Conservation (phyloP, 192 early-diverging fungal genomes). For the Rhizoclosmatium globosum region DNA sequence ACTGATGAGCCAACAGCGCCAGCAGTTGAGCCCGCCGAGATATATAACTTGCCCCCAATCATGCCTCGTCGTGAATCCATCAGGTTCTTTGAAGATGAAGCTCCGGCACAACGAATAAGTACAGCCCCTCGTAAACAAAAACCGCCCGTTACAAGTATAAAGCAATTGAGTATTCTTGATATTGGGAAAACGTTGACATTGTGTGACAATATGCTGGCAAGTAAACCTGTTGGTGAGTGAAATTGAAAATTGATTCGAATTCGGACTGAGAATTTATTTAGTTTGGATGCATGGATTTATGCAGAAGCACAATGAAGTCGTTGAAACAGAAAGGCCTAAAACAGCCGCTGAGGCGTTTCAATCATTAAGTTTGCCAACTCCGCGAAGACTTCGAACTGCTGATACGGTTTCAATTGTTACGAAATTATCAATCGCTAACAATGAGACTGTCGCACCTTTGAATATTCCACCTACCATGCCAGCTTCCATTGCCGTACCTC, state of each 20-base stretch:
- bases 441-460: too few relatives aligned
- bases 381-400: not conserved
- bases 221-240: not conserved
- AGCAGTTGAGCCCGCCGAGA: too few relatives aligned
- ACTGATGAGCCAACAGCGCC: too few relatives aligned
- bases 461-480: too few relatives aligned
- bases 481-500: too few relatives aligned
- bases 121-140: too few relatives aligned
- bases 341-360: slow-evolving; percentile 11
- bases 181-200: slow-evolving; percentile 8
- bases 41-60: too few relatives aligned
- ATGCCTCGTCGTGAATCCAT: too few relatives aligned
- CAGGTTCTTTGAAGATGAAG: too few relatives aligned
- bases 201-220: not conserved
- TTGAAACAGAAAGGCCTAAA: not conserved
- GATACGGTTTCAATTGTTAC: too few relatives aligned
- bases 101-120: too few relatives aligned
- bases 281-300: slow-evolving; percentile 18
- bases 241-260: not conserved
- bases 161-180: slow-evolving; percentile 9
- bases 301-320: not conserved
- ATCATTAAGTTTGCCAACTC: not conserved
- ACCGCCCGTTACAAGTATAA: not conserved
- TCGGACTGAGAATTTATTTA: not conserved
- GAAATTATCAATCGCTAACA: too few relatives aligned